Evolutionary conservation across 208 protist genomes (phyloP).

Genomic region (Leishmania turanica): DNA sequence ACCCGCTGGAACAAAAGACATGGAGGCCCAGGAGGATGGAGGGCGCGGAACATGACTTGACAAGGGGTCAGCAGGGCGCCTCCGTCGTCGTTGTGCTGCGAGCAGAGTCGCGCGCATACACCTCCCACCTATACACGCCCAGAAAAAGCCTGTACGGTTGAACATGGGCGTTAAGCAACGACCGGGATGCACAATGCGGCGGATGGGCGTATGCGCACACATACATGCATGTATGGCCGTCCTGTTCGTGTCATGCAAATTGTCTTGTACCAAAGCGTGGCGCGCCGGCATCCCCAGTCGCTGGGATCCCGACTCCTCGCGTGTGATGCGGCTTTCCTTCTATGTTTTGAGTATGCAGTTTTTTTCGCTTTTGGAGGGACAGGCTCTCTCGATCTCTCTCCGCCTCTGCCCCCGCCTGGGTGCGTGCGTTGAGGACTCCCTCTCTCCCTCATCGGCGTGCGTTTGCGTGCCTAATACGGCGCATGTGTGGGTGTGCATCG

Average conservation of each 20-base stretch:
- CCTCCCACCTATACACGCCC: background rate
- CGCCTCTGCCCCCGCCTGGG: too few species aligned
- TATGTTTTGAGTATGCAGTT: too few species aligned
- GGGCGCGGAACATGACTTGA: background rate
- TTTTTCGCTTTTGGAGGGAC: too few species aligned
- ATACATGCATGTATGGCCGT: background rate
- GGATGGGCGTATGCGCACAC: background rate
- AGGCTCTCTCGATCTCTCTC: too few species aligned
- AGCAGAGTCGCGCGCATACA: background rate
- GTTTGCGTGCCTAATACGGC: too few species aligned
- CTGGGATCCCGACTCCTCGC: background rate
- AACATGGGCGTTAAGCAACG: background rate
- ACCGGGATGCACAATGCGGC: background rate
- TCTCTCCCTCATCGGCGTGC: too few species aligned
- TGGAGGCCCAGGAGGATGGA: background rate
- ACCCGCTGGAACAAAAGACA: background rate
- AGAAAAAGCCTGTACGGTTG: background rate
- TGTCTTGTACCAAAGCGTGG: background rate
- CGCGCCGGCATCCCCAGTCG: background rate
- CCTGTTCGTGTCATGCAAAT: background rate
- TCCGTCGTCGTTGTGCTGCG: background rate
- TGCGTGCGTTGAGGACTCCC: too few species aligned
- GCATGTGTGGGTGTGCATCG: too few species aligned
- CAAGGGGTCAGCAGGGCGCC: background rate
- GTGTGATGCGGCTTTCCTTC: background rate